Percentiles rank a stretch among this genome's conserved stretches.
These are phyloP conservation scores for Boletus subcaerulescens DNA, from an alignment of 768 basidiomycete species.

Conservation along the genomic window DNA sequence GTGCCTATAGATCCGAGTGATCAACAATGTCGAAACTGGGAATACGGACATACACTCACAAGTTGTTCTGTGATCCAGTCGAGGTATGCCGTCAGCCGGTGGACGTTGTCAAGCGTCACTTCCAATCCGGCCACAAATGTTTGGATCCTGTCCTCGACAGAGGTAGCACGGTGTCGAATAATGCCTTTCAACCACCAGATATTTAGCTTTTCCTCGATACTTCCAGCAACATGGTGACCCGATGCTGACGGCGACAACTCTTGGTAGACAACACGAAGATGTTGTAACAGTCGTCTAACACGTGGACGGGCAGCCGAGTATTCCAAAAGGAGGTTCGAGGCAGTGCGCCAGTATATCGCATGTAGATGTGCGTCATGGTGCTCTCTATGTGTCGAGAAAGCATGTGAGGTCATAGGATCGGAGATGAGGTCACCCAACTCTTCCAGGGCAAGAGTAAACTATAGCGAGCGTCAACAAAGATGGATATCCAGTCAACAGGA, in stretches of 20 bases:
- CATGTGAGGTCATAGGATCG: not conserved
- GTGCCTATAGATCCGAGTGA: conserved; percentile 13
- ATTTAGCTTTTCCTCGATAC: not conserved
- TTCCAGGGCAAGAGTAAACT: conserved; percentile 31
- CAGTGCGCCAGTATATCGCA: conserved; percentile 28
- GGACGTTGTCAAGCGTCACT: conserved; percentile 15
- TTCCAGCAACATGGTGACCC: not conserved
- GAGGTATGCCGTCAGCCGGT: conserved; percentile 23
- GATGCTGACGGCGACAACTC: conserved; percentile 4
- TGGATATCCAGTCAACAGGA: not conserved
- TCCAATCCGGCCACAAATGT: conserved; percentile 22
- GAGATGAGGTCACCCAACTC: conserved; percentile 24
- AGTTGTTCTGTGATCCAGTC: conserved; percentile 28
- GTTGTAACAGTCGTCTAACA: conserved; percentile 11
- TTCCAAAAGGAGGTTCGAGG: conserved; percentile 32
- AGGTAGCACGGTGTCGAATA: not conserved
- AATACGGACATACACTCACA: conserved; percentile 8
- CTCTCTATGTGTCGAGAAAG: not conserved
- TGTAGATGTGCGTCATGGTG: conserved; percentile 15
- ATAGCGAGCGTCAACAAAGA: not conserved
- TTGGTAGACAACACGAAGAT: conserved; percentile 16
- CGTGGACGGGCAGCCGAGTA: conserved; percentile 30
- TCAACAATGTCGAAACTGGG: conserved; percentile 1
- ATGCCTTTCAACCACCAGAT: conserved; percentile 8
- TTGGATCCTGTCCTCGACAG: conserved; percentile 9